Evolutionary conservation across 441 rosid genomes (phyloP), one percentile per base, ranked within the genome.

Genomic region (Bocquillonia castaneifolia): DNA sequence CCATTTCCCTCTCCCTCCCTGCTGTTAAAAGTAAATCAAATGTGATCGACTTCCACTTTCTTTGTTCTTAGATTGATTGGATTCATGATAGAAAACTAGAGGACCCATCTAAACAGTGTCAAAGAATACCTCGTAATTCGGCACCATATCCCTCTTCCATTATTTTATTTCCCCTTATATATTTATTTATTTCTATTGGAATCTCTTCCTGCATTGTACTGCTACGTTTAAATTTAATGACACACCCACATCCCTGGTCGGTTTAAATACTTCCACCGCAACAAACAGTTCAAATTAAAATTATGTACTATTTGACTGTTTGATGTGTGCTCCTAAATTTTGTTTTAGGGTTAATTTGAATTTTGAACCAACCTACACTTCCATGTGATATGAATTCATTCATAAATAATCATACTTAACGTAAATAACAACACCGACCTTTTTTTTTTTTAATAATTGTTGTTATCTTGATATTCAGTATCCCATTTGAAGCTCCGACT

Each of bases 1-100:
- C n/a, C n/a, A n/a, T n/a, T n/a, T n/a, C n/a, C n/a, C n/a, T n/a
- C n/a, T n/a, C n/a, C n/a, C 10, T 15, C 60, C 55, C 14, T 42
- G 25, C 59, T 47, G 57, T 66, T 28, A 64, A 77, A 75, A 67
- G 72, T 66, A 68, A 59, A 59, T 61, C 63, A 67, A 73, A 48
- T 39, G 56, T 39, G 39, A 60, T 66, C n/a, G n/a, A n/a, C n/a
- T 67, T 59, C 71, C 63, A 61, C 81, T 67, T 59, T 48, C 69
- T 37, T 61, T 62, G 66, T 20, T 62, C 37, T 62, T 22, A 29
- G 54, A 26, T 29, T 63, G 67, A 32, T 48, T 64, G 26, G 55
- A 63, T 63, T 63, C 42, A 10, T 48, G 25, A 31, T 32, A 34
- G 53, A 63, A 15, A 23, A 4, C 2, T 5, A 26, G 44, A 48